phyloP scores from a whole-genome alignment of 1,284 basidiomycete genomes.

The Marasmius oreades region DNA sequence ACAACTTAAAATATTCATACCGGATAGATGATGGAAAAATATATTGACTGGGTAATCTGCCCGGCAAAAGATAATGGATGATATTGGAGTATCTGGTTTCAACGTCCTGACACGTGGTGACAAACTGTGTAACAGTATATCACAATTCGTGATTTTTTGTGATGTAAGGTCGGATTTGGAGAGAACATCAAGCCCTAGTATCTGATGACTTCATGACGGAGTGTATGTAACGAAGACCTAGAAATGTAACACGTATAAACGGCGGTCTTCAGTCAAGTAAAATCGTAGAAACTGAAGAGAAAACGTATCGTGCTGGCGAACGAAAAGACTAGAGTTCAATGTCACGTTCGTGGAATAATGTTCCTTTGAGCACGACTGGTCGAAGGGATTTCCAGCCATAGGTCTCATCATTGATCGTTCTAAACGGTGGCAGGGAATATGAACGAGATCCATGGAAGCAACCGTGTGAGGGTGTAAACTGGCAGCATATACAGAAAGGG shows the following conservation, averaged over 20 bases:
- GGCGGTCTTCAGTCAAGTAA: slow-evolving; percentile 4
- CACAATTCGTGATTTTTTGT: too few species aligned
- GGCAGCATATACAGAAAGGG: slow-evolving; percentile 1
- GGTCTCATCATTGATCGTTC: background rate
- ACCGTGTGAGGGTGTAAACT: slow-evolving; percentile 17
- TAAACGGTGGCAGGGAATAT: background rate
- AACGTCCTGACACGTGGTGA: too few species aligned
- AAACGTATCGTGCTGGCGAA: slow-evolving; percentile 10
- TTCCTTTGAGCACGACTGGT: background rate
- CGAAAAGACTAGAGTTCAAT: slow-evolving; percentile 24
- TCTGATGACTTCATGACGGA: background rate
- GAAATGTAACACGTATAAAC: slow-evolving; percentile 26
- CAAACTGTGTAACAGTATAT: too few species aligned
- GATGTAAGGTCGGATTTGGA: too few species aligned
- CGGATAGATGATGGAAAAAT: too few species aligned
- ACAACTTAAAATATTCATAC: too few species aligned
- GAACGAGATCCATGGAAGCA: slow-evolving; percentile 19
- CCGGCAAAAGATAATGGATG: too few species aligned
- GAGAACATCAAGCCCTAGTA: too few species aligned
- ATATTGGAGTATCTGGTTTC: too few species aligned
- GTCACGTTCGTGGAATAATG: slow-evolving; percentile 20
- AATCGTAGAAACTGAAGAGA: slow-evolving; percentile 1
- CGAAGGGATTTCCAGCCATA: background rate
- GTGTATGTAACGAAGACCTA: background rate
- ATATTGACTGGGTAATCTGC: too few species aligned